A percentile compares a stretch with the other conserved stretches of the same genome.
Evolutionary conservation across 2,329 filamentous ascomycete species (phyloP).

Genomic region (Ceratocystiopsis sp.): DNA sequence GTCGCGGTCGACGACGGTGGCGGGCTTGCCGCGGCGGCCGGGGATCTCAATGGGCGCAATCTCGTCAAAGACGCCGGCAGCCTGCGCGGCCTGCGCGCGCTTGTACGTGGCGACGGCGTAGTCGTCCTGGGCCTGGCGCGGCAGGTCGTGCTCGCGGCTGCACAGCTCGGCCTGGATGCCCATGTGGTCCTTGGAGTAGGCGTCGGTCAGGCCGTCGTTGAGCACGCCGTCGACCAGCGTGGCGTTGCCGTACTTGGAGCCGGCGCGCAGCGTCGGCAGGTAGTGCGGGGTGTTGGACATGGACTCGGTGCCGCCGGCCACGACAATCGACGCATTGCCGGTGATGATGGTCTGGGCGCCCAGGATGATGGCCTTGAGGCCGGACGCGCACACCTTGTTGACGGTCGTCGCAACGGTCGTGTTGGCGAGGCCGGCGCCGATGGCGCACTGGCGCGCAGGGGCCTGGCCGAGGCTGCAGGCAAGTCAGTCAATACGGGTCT

Average conservation of each 20-base stretch:
- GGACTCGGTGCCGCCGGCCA: slow-evolving; percentile 90
- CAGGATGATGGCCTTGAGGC: slow-evolving; percentile 84
- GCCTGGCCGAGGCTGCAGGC: slow-evolving; percentile 74
- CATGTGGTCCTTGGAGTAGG: slow-evolving; percentile 91
- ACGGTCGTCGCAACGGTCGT: slow-evolving; percentile 75
- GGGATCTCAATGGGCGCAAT: slow-evolving; percentile 81
- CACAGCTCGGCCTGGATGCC: slow-evolving; percentile 86
- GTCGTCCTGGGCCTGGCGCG: slow-evolving; percentile 75
- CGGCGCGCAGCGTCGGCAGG: slow-evolving; percentile 68
- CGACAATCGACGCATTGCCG: slow-evolving; percentile 79
- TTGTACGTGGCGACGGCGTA: slow-evolving; percentile 94
- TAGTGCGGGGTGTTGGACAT: slow-evolving; percentile 99
- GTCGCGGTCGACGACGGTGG: slow-evolving; percentile 62
- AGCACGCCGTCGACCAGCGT: slow-evolving; percentile 78
- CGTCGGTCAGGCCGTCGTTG: slow-evolving; percentile 87
- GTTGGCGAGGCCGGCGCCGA: slow-evolving; percentile 71
- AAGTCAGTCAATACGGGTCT: background rate
- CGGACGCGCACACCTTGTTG: slow-evolving; percentile 98
- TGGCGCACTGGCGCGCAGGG: slow-evolving; percentile 83
- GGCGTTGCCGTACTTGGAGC: slow-evolving; percentile 89
- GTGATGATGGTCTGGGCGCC: slow-evolving; percentile 96
- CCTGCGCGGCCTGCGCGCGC: slow-evolving; percentile 75
- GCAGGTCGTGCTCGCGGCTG: slow-evolving; percentile 64
- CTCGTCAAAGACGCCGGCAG: slow-evolving; percentile 70
- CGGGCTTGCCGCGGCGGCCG: slow-evolving; percentile 79